Evolutionary conservation across 2,329 filamentous ascomycete species (phyloP).

Genomic region (Thermoascus crustaceus): DNA sequence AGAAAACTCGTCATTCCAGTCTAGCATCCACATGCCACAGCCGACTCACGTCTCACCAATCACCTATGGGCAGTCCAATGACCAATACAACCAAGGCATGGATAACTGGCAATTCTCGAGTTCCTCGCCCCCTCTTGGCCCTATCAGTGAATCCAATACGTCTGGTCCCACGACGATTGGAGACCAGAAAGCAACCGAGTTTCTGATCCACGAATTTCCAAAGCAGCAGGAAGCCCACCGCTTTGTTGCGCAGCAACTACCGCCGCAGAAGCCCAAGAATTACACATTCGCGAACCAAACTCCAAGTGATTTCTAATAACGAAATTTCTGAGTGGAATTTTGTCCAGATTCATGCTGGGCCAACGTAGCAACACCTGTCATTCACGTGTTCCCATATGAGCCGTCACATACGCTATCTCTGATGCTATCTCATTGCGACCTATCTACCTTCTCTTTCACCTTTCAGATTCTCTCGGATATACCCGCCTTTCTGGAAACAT

Average conservation of each 20-base stretch:
- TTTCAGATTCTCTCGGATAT: background rate
- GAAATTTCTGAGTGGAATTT: background rate
- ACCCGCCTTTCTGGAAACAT: constrained; percentile 1
- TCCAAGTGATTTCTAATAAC: constrained; percentile 27
- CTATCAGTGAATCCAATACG: constrained; percentile 24
- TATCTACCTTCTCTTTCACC: background rate
- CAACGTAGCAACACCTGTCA: constrained; percentile 2
- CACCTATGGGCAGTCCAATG: constrained; percentile 28
- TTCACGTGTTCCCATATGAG: constrained; percentile 1
- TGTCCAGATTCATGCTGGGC: background rate
- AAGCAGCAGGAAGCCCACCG: constrained; percentile 37
- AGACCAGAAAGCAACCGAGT: constrained; percentile 31
- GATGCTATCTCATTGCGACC: constrained; percentile 1
- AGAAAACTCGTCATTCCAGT: constrained; percentile 26
- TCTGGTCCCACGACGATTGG: constrained; percentile 14
- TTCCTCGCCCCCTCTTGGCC: constrained; percentile 25
- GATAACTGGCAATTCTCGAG: constrained; percentile 21
- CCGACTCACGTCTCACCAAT: constrained; percentile 30
- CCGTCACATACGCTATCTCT: background rate
- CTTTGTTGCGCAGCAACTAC: constrained; percentile 34
- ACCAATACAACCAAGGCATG: constrained; percentile 20
- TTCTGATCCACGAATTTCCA: constrained; percentile 38
- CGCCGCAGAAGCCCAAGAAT: constrained; percentile 33
- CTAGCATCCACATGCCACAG: constrained; percentile 24
- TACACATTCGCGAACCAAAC: constrained; percentile 39